Conservation (phyloP, 1,284 basidiomycete genomes). For the Pseudozyma flocculosa region DNA sequence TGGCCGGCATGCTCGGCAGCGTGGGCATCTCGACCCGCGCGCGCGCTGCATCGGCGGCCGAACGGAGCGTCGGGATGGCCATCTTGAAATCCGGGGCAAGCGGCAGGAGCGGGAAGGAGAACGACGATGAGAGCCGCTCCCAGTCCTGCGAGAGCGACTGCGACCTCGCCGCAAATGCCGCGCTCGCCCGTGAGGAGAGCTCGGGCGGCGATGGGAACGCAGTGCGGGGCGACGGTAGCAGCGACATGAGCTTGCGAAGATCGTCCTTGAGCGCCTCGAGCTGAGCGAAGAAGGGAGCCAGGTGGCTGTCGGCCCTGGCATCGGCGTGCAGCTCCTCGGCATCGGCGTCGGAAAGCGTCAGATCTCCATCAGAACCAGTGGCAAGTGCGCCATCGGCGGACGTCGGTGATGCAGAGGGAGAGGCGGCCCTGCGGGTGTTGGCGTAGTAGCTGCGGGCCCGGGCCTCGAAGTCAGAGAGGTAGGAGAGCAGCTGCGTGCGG, state of each 20-base stretch:
- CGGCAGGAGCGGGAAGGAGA: constrained; percentile 20
- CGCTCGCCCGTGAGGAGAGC: constrained; percentile 10
- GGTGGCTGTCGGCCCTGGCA: constrained; percentile 6
- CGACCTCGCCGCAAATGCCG: constrained; percentile 33
- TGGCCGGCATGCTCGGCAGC: constrained; percentile 19
- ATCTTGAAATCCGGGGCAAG: constrained; percentile 21
- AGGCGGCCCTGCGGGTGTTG: neutral
- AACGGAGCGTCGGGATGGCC: constrained; percentile 26
- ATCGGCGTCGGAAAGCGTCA: no score
- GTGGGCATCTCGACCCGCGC: constrained; percentile 20
- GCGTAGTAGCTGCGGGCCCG: constrained; percentile 25
- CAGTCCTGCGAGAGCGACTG: constrained; percentile 36
- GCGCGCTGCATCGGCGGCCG: constrained; percentile 17
- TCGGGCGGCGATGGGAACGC: constrained; percentile 11
- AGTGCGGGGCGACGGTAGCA: constrained; percentile 19
- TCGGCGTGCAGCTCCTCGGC: no score
- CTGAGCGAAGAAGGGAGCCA: constrained; percentile 38
- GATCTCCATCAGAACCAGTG: no score
- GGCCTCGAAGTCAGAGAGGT: constrained; percentile 39
- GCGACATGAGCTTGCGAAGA: constrained; percentile 17
- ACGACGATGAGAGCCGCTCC: constrained; percentile 28
- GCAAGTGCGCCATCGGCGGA: no score
- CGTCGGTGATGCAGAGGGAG: no score
- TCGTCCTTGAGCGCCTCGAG: constrained; percentile 44
- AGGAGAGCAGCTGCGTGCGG: constrained; percentile 33